These are phyloP conservation scores for Nicotiana otophora DNA, from an alignment of 257 asterid species.

Conservation along the genomic window DNA sequence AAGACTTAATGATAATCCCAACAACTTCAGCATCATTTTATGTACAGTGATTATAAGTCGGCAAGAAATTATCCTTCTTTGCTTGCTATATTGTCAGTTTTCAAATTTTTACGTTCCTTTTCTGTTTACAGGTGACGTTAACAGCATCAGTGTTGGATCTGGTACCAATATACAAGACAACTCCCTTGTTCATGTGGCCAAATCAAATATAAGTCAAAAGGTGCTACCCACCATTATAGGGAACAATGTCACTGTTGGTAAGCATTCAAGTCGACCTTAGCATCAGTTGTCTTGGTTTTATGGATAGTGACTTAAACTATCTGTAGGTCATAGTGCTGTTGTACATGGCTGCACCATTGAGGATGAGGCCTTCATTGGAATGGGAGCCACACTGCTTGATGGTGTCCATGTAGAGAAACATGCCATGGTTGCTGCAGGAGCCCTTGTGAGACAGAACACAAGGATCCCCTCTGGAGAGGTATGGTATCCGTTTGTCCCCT, in stretches of 20 bases:
- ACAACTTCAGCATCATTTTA: background rate
- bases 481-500: background rate
- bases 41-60: background rate
- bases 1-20: background rate
- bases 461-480: constrained; percentile 45
- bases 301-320: background rate
- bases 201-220: constrained; percentile 61
- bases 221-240: constrained; percentile 76
- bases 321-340: constrained; percentile 81
- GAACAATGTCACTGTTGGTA: constrained; percentile 69
- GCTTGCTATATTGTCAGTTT: background rate
- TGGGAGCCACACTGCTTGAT: constrained; percentile 86
- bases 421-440: constrained; percentile 91
- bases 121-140: constrained; percentile 60
- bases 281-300: background rate
- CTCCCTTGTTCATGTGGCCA: constrained; percentile 79
- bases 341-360: constrained; percentile 81
- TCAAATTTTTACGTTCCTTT: background rate
- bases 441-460: constrained; percentile 79
- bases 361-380: constrained; percentile 86
- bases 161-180: constrained; percentile 85
- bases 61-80: background rate
- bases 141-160: constrained; percentile 60
- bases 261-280: constrained; percentile 18
- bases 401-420: constrained; percentile 83